A percentile compares a stretch with the other conserved stretches of the same genome.
Conservation (phyloP, 2,329 filamentous ascomycete species). For the Hypoxylon sp. region DNA sequence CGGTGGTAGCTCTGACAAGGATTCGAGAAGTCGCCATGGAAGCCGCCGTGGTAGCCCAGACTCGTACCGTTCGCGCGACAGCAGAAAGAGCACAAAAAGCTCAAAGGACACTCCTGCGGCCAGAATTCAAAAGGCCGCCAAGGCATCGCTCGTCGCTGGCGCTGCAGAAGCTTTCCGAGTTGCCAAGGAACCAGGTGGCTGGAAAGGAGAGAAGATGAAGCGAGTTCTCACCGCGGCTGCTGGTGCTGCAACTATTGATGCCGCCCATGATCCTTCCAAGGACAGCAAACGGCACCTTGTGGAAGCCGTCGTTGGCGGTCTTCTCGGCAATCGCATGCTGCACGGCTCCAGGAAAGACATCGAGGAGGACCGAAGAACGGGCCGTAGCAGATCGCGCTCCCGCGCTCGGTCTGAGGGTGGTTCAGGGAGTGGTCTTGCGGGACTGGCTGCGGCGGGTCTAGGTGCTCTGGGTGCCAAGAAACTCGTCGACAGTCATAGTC, state of each 20-base stretch:
- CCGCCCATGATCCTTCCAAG: conserved; percentile 77
- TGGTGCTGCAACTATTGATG: conserved; percentile 88
- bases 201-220: conserved; percentile 93
- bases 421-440: conserved; percentile 68
- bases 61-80: conserved; percentile 67
- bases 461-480: conserved; percentile 75
- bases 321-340: conserved; percentile 87
- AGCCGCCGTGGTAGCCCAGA: conserved; percentile 61
- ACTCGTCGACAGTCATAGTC: conserved; percentile 62
- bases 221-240: conserved; percentile 89
- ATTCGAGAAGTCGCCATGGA: conserved; percentile 48
- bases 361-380: conserved; percentile 71
- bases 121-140: conserved; percentile 87
- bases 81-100: conserved; percentile 58
- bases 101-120: conserved; percentile 61
- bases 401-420: conserved; percentile 70
- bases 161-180: conserved; percentile 93
- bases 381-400: conserved; percentile 79
- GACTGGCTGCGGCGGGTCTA: conserved; percentile 73
- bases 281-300: conserved; percentile 87
- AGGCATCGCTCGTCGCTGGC: conserved; percentile 90
- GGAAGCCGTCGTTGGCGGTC: conserved; percentile 89
- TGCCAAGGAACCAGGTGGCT: conserved; percentile 88
- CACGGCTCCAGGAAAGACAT: conserved; percentile 81
- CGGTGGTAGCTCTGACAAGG: conserved; percentile 61